Percentiles rank a stretch among this genome's conserved stretches.
phyloP scores from a whole-genome alignment of 1,284 basidiomycete species.

The Cyathus olla region DNA sequence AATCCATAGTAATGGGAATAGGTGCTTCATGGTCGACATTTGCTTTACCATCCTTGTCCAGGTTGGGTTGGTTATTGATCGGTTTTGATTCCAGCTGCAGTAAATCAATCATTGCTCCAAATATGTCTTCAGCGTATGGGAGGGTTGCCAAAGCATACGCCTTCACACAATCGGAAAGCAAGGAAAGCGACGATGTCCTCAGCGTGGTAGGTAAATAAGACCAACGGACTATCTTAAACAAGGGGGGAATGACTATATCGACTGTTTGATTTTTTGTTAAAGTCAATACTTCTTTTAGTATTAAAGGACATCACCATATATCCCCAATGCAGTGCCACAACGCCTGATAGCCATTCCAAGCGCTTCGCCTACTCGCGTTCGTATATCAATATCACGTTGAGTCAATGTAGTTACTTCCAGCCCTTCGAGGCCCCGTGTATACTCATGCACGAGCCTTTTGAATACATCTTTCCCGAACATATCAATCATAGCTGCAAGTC shows the following conservation, averaged over 20 bases:
- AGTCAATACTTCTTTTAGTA: background rate
- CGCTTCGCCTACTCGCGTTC: slow-evolving; percentile 91
- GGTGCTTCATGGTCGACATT: slow-evolving; percentile 16
- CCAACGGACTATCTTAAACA: slow-evolving; percentile 72
- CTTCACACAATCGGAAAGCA: slow-evolving; percentile 81
- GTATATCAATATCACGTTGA: slow-evolving; percentile 79
- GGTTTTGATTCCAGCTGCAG: slow-evolving; percentile 75
- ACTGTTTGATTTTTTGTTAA: background rate
- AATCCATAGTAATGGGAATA: slow-evolving; percentile 54
- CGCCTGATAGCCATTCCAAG: slow-evolving; percentile 83
- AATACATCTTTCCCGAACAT: slow-evolving; percentile 82
- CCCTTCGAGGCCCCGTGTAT: slow-evolving; percentile 65
- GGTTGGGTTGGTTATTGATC: slow-evolving; percentile 23
- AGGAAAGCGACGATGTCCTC: slow-evolving; percentile 85
- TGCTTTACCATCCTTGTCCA: slow-evolving; percentile 10
- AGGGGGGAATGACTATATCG: slow-evolving; percentile 72
- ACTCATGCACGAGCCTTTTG: slow-evolving; percentile 71
- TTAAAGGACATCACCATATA: slow-evolving; percentile 65
- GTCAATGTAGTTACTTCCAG: slow-evolving; percentile 59
- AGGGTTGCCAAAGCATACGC: slow-evolving; percentile 73
- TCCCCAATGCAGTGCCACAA: slow-evolving; percentile 77
- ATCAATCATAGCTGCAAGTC: slow-evolving; percentile 87
- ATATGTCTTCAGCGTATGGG: slow-evolving; percentile 72
- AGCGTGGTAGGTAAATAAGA: slow-evolving; percentile 75
- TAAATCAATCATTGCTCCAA: slow-evolving; percentile 80